A percentile compares a stretch with the other conserved stretches of the same genome.
Evolutionary conservation across 345 rosid species (phyloP).

Genomic region (Firmiana major): DNA sequence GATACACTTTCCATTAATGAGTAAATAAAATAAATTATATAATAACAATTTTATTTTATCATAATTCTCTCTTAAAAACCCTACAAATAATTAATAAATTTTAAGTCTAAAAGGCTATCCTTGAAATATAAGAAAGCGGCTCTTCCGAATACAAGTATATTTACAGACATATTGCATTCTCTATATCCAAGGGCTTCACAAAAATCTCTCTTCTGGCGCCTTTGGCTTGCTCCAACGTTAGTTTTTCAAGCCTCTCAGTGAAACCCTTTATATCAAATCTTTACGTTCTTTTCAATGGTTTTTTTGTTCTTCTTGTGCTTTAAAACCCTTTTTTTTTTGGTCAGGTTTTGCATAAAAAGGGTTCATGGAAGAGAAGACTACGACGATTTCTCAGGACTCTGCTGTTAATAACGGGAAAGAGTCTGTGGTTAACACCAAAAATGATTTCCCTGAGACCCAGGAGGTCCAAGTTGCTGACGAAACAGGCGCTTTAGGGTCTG

Average conservation of each 20-base stretch:
- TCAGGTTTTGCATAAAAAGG: neutral
- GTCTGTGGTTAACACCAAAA: neutral
- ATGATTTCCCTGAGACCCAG: neutral
- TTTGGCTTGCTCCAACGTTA: neutral
- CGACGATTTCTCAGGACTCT: neutral
- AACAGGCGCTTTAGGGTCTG: neutral
- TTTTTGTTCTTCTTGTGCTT: neutral
- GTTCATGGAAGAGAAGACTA: neutral
- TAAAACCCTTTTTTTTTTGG: neutral
- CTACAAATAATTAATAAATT: neutral
- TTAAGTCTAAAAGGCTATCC: neutral
- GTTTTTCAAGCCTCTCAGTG: neutral
- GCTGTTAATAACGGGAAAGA: neutral
- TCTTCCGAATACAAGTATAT: neutral
- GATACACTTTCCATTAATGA: conserved; percentile 1
- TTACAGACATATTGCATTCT: too few relatives aligned
- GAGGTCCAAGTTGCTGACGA: neutral
- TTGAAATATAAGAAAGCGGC: conserved; percentile 1
- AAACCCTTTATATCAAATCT: neutral
- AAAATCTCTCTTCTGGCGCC: neutral
- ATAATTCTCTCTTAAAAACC: neutral
- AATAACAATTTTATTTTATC: neutral
- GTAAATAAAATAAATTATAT: neutral
- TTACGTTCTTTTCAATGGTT: neutral
- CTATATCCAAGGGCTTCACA: too few relatives aligned